These are phyloP conservation scores for Boletus tylopilopsis DNA, from an alignment of 768 basidiomycete species.

Conservation along the genomic window DNA sequence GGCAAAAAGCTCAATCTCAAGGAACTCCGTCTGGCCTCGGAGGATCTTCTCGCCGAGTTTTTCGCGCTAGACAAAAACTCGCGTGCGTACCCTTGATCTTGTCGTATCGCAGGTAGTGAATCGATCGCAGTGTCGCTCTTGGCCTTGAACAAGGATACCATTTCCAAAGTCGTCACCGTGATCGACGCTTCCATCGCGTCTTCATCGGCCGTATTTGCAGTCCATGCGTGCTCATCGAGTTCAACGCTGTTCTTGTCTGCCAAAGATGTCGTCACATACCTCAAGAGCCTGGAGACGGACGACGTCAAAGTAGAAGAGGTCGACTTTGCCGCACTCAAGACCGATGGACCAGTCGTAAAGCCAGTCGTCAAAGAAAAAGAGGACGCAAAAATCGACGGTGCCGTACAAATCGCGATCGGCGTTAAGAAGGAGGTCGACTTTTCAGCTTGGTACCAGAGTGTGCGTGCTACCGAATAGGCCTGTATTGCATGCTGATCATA, in stretches of 20 bases:
- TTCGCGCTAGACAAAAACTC: constrained; percentile 84
- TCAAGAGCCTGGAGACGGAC: constrained; percentile 66
- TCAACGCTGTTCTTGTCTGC: constrained; percentile 79
- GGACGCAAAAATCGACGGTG: constrained; percentile 79
- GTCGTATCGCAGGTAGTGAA: neutral
- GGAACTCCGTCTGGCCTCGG: constrained; percentile 81
- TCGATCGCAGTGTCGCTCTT: constrained; percentile 70
- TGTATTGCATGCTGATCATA: constrained; percentile 12
- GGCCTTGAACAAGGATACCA: constrained; percentile 58
- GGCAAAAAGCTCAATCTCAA: constrained; percentile 81
- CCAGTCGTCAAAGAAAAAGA: constrained; percentile 57
- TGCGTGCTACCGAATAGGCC: constrained; percentile 33
- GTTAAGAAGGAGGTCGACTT: constrained; percentile 97
- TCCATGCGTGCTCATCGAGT: constrained; percentile 70
- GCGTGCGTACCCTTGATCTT: constrained; percentile 46
- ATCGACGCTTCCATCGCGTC: constrained; percentile 77
- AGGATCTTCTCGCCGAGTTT: constrained; percentile 83
- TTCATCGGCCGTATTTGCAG: constrained; percentile 59
- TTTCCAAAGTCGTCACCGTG: constrained; percentile 69
- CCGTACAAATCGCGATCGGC: constrained; percentile 89
- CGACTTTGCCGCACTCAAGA: constrained; percentile 64
- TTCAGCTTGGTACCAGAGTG: constrained; percentile 89
- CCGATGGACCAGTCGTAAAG: constrained; percentile 36
- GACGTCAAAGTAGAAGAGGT: constrained; percentile 65
- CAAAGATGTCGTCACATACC: constrained; percentile 66